phyloP scores from a whole-genome alignment of 2,329 filamentous ascomycete genomes.

The Botrytis cinerea region DNA sequence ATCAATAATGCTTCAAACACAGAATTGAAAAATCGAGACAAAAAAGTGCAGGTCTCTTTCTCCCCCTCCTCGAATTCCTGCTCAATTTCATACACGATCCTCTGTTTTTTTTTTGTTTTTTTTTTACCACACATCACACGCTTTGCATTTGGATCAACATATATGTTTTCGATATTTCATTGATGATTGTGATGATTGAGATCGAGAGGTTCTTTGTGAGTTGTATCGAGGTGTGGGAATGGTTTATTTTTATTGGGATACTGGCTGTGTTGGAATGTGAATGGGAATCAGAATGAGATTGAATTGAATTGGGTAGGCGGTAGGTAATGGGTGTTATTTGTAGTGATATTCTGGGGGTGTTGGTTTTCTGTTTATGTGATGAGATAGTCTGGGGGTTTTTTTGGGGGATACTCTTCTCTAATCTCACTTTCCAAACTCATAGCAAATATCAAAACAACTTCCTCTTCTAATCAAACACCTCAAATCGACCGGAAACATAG shows the following conservation, averaged over 20 bases:
- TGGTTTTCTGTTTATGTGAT: neutral
- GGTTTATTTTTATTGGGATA: neutral
- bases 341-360: neutral
- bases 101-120: no score
- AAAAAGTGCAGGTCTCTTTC: neutral
- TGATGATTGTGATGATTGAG: neutral
- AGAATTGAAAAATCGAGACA: neutral
- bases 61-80: neutral
- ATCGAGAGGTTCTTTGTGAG: neutral
- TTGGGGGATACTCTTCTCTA: neutral
- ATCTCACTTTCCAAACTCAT: neutral
- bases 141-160: neutral
- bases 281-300: no score
- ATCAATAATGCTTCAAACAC: neutral
- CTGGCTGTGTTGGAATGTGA: no score
- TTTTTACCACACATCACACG: neutral
- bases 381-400: neutral
- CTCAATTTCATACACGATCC: neutral
- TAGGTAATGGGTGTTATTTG: neutral
- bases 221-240: neutral
- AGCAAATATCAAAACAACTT: neutral
- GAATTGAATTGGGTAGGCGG: no score
- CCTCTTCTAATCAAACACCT: neutral
- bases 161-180: neutral
- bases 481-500: neutral